phyloP scores from a whole-genome alignment of 2,329 filamentous ascomycete genomes.

The Pseudonectria foliicola region DNA sequence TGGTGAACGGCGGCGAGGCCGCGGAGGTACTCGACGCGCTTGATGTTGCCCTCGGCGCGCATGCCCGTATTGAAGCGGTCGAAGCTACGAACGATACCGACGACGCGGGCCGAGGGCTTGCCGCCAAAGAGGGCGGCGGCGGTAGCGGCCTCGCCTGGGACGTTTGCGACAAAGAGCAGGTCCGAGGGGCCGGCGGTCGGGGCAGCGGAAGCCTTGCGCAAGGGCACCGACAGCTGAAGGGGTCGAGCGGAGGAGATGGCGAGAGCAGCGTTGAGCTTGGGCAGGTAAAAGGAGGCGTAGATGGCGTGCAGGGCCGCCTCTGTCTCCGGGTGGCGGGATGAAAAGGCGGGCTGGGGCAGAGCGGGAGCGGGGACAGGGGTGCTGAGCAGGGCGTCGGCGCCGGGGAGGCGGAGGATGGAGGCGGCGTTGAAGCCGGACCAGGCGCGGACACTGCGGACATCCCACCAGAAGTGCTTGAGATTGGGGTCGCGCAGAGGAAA shows the following conservation, averaged over 20 bases:
- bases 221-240: constrained; percentile 43
- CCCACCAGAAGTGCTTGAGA: constrained; percentile 91
- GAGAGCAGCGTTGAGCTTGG: constrained; percentile 80
- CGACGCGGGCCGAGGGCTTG: constrained; percentile 51
- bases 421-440: constrained; percentile 75
- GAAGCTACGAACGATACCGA: constrained; percentile 85
- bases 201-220: constrained; percentile 16
- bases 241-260: constrained; percentile 65
- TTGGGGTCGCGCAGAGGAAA: constrained; percentile 58
- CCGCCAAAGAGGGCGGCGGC: constrained; percentile 46
- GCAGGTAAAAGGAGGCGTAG: constrained; percentile 71
- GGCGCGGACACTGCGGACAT: constrained; percentile 76
- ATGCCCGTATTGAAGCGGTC: constrained; percentile 94
- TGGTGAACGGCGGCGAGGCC: constrained; percentile 81
- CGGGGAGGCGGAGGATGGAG: constrained; percentile 65
- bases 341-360: constrained; percentile 51
- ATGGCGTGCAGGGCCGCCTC: constrained; percentile 69
- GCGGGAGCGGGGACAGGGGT: constrained; percentile 56
- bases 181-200: constrained; percentile 34
- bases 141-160: constrained; percentile 47
- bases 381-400: constrained; percentile 64
- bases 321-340: constrained; percentile 66
- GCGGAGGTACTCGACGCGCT: constrained; percentile 82
- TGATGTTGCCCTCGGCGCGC: constrained; percentile 76
- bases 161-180: constrained; percentile 59